Conservation (phyloP, 2,329 filamentous ascomycete species). For the Aspergillus ochraceus region DNA sequence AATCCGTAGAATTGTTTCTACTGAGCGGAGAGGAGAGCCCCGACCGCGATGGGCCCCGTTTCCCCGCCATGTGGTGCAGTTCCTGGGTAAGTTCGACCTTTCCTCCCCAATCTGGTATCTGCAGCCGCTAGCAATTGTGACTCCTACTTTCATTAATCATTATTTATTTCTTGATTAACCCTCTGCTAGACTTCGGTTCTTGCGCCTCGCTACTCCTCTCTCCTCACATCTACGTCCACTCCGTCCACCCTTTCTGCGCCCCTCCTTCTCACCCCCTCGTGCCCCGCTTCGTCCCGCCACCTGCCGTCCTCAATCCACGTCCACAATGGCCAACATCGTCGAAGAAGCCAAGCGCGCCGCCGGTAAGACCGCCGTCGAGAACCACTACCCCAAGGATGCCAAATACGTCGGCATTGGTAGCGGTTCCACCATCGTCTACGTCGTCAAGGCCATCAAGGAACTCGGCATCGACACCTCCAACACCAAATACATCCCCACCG, state of each 20-base stretch:
- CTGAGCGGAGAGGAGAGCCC: background rate
- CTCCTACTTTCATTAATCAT: background rate
- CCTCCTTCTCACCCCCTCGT: constrained; percentile 3
- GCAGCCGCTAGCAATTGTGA: background rate
- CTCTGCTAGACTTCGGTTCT: background rate
- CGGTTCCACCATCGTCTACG: constrained; percentile 66
- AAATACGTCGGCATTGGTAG: constrained; percentile 65
- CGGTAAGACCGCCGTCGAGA: constrained; percentile 57
- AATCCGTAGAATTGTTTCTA: too few species aligned
- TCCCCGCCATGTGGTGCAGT: constrained; percentile 1
- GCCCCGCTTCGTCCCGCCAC: background rate
- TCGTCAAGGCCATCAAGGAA: constrained; percentile 63
- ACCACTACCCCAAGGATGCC: constrained; percentile 60
- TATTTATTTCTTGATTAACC: background rate
- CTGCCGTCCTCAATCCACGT: constrained; percentile 25
- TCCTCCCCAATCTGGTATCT: constrained; percentile 1
- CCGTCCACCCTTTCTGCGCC: background rate
- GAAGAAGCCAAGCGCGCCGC: constrained; percentile 63
- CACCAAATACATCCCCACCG: constrained; percentile 90
- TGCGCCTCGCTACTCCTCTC: background rate
- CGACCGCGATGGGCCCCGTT: background rate
- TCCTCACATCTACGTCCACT: constrained; percentile 6
- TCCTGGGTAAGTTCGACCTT: constrained; percentile 5
- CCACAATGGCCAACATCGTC: constrained; percentile 41
- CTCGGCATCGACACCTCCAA: constrained; percentile 45